Base-by-base conservation (phyloP, 1,284 basidiomycete species). In the Trichosporon coremiiforme region DNA sequence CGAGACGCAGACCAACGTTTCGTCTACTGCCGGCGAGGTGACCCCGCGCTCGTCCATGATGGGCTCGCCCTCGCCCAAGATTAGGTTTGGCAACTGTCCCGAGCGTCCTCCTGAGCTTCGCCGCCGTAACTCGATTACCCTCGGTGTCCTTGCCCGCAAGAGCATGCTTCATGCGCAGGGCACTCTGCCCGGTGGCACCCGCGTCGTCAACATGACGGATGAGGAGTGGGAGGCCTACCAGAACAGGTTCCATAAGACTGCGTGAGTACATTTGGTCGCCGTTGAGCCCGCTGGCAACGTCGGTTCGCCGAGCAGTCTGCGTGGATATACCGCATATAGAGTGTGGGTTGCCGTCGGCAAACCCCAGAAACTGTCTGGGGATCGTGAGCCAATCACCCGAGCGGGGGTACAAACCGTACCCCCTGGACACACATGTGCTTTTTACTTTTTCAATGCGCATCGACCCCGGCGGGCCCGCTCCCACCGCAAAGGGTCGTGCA, bases 171-270 rank as follows among this genome's bases (percentile, higher is more conserved):
- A 72, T n/a, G 77, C 76, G 17, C 78, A 79, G 68, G 79, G 77
- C 17, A 71, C 62, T 20, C 70, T 65, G 25, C 67, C 47, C 20
- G 33, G 33, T 12, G 20, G 13, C 31, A 53, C 72, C 13, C 73
- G 67, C 33, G 75, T 67, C 47, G 70, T 83, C 64, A 73, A 77
- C 66, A 81, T 83, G 80, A 80, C 75, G 2, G 82, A 83, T 72
- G 77, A 72, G 31, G 79, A 83, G 60, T 83, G 82, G 82, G 80
- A 79, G 66, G 75, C 73, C 33, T 82, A 83, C 72, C 79, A 80
- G 72, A 72, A 69, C 33, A 71, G 77, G 65, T 79, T 76, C 29
- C 64, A 69, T n/a, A 76, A 74, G 65, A 70, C 66, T 17, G 67
- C 67, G 80, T 81, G 69, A 76, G 80, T 78, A 47, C 5, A 7